A percentile compares a stretch with the other conserved stretches of the same genome.
Evolutionary conservation across 768 basidiomycete genomes (phyloP).

Genomic region (Amanita molliuscula): DNA sequence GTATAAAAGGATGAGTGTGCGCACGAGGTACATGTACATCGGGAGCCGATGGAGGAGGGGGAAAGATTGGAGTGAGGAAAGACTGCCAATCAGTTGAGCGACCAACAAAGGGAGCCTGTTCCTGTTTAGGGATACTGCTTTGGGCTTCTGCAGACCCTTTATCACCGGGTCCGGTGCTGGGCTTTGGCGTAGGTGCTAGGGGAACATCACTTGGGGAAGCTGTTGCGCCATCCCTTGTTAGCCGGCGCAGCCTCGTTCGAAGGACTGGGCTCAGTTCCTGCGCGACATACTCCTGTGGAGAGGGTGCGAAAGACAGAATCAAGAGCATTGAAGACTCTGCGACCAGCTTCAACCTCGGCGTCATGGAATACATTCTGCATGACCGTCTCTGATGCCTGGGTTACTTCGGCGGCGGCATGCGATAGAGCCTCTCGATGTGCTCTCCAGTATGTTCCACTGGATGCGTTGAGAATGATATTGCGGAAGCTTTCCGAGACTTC

Average conservation of each 20-base stretch:
- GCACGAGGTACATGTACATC: constrained; percentile 3
- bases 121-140: constrained; percentile 1
- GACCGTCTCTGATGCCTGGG: constrained; percentile 33
- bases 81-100: constrained; percentile 4
- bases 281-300: constrained; percentile 15
- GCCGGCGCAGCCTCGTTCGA: not conserved
- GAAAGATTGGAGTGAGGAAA: not conserved
- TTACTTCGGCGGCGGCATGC: constrained; percentile 44
- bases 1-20: not conserved
- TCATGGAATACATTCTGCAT: constrained; percentile 33
- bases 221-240: constrained; percentile 2
- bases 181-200: not conserved
- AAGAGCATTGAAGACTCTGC: constrained; percentile 52
- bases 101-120: not conserved
- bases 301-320: constrained; percentile 47
- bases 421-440: constrained; percentile 50
- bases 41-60: constrained; percentile 7
- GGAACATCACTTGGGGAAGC: not conserved
- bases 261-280: constrained; percentile 5
- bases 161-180: not conserved
- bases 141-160: not conserved
- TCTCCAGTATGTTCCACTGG: constrained; percentile 60
- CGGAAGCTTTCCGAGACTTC: constrained; percentile 61
- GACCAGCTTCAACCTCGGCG: constrained; percentile 57
- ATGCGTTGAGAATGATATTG: constrained; percentile 51